These are phyloP conservation scores for Raddia distichophylla DNA, from an alignment of 176 grass and related monocot species.

Conservation along the genomic window DNA sequence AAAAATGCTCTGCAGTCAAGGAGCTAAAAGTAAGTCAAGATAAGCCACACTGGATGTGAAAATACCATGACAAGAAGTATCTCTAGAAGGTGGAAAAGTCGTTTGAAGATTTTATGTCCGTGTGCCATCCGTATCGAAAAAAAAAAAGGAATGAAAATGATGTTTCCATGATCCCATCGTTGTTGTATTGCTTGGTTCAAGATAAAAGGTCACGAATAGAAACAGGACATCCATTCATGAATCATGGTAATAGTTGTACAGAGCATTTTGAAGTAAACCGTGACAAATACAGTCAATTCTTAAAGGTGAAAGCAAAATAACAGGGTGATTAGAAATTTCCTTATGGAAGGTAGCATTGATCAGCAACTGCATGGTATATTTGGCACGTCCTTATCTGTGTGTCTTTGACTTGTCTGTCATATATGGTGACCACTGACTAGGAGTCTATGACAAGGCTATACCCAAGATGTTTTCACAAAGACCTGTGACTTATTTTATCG, in stretches of 20 bases:
- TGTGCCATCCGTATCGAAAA: neutral
- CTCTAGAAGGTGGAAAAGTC: conserved; percentile 11
- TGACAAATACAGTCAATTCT: neutral
- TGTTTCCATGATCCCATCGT: neutral
- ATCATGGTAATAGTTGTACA: conserved; percentile 6
- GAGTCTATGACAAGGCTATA: conserved; percentile 26
- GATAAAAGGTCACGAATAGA: neutral
- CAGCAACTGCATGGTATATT: conserved; percentile 27
- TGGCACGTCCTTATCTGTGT: conserved; percentile 15
- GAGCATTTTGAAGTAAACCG: conserved; percentile 5
- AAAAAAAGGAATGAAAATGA: conserved; percentile 21
- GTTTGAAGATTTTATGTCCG: neutral
- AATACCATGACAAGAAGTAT: conserved; percentile 10
- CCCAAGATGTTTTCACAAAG: neutral
- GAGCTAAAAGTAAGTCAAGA: neutral
- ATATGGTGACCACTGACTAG: conserved; percentile 4
- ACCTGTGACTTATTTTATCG: conserved; percentile 3
- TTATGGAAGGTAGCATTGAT: conserved; percentile 6
- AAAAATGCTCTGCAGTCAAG: neutral
- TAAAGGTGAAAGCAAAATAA: conserved; percentile 23
- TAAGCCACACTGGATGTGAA: neutral
- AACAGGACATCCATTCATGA: conserved; percentile 11
- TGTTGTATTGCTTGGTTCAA: conserved; percentile 25
- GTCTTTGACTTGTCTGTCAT: conserved; percentile 1
- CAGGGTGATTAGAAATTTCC: conserved; percentile 16